phyloP scores from a whole-genome alignment of 768 basidiomycete species.

The Filobasidium wieringae region DNA sequence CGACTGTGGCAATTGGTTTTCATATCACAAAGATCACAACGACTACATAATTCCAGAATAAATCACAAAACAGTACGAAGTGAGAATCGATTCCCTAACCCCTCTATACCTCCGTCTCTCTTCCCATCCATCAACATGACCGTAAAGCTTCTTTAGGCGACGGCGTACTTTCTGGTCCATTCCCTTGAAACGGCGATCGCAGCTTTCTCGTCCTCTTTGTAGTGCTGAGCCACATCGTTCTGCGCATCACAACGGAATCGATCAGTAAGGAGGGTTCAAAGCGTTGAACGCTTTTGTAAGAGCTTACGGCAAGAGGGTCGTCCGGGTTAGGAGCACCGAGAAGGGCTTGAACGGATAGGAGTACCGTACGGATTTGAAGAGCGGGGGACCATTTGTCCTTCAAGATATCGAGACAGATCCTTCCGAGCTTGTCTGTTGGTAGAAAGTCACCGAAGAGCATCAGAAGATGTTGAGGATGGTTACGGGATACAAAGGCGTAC shows the following conservation, averaged over 20 bases:
- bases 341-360: conserved; percentile 93
- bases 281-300: not conserved
- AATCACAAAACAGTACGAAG: too few relatives aligned
- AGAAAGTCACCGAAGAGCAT: not conserved
- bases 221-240: conserved; percentile 69
- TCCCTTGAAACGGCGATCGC: conserved; percentile 84
- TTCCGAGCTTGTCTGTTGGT: conserved; percentile 78
- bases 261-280: not conserved
- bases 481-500: conserved; percentile 45
- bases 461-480: not conserved
- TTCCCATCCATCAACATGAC: too few relatives aligned
- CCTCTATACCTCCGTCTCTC: too few relatives aligned
- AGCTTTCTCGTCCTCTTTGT: conserved; percentile 91
- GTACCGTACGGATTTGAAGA: conserved; percentile 92
- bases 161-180: conserved; percentile 87
- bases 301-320: conserved; percentile 31
- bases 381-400: conserved; percentile 99
- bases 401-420: conserved; percentile 95
- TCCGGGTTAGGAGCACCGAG: conserved; percentile 85
- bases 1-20: too few relatives aligned
- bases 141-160: too few relatives aligned
- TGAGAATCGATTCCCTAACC: too few relatives aligned
- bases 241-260: not conserved
- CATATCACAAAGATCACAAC: too few relatives aligned
- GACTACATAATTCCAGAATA: too few relatives aligned